Conservation (phyloP, 495 filamentous ascomycete genomes). For the Evansstolkia leycettana region DNA sequence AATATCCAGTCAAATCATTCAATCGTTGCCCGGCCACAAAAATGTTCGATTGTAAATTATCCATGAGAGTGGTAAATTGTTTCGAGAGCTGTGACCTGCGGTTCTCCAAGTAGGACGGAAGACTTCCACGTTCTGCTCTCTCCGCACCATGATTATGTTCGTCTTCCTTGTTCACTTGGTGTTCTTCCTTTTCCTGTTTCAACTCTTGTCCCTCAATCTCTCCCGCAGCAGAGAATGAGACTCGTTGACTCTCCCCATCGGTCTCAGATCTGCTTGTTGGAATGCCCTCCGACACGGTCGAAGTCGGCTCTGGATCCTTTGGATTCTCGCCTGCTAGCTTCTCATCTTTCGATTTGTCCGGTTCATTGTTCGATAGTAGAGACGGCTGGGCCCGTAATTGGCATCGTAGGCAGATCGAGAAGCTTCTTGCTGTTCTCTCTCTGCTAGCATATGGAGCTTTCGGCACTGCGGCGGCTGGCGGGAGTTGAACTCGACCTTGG, state of each 20-base stretch:
- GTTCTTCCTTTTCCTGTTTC: conserved; percentile 3
- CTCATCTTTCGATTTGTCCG: conserved; percentile 10
- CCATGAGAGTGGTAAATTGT: conserved; percentile 69
- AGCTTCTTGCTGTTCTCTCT: conserved; percentile 14
- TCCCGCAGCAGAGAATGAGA: neutral
- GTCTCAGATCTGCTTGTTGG: conserved; percentile 1
- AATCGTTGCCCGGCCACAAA: conserved; percentile 76
- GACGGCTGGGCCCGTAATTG: conserved; percentile 21
- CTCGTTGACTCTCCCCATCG: neutral
- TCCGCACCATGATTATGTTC: neutral
- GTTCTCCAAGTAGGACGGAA: conserved; percentile 69
- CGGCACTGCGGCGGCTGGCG: conserved; percentile 10
- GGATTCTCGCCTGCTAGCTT: conserved; percentile 6
- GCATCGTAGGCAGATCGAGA: conserved; percentile 28
- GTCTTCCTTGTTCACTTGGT: conserved; percentile 3
- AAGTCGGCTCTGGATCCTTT: conserved; percentile 5
- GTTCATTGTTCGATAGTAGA: conserved; percentile 14
- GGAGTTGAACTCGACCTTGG: conserved; percentile 6
- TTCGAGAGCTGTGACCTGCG: conserved; percentile 61
- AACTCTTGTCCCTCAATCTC: conserved; percentile 3
- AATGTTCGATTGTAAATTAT: conserved; percentile 72
- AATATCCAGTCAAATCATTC: conserved; percentile 91
- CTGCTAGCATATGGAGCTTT: conserved; percentile 10
- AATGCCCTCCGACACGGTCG: conserved; percentile 6
- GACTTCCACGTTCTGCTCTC: conserved; percentile 16